Percentiles rank a stretch among this genome's conserved stretches.
Evolutionary conservation across 768 basidiomycete genomes (phyloP).

Genomic region (Mycena olivaceomarginata): DNA sequence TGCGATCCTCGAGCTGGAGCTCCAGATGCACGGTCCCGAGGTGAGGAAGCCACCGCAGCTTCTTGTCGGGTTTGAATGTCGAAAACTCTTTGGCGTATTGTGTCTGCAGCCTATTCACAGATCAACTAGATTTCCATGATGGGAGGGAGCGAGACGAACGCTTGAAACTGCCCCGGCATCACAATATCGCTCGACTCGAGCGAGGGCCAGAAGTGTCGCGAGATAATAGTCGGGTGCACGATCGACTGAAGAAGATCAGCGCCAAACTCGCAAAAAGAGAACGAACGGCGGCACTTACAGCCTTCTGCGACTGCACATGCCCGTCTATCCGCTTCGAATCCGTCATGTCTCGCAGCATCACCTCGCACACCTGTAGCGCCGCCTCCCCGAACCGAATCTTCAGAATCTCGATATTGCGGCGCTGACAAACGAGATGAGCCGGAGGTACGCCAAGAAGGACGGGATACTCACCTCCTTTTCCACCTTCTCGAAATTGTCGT

Average conservation of each 20-base stretch:
- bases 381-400: conserved; percentile 97
- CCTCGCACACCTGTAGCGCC: conserved; percentile 95
- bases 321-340: conserved; percentile 94
- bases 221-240: conserved; percentile 94
- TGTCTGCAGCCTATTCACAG: conserved; percentile 76
- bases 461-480: conserved; percentile 74
- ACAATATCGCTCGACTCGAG: conserved; percentile 82
- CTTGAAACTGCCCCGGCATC: conserved; percentile 91
- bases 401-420: conserved; percentile 93
- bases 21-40: conserved; percentile 90
- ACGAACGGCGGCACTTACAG: conserved; percentile 63
- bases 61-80: conserved; percentile 95
- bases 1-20: conserved; percentile 89
- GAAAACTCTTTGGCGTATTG: conserved; percentile 86
- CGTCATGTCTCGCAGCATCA: conserved; percentile 98
- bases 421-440: conserved; percentile 64
- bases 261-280: neutral
- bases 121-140: neutral
- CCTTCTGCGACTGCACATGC: conserved; percentile 86
- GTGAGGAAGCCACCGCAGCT: conserved; percentile 91
- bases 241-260: conserved; percentile 67
- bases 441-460: neutral
- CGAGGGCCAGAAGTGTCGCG: conserved; percentile 96
- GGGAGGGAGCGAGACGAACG: conserved; percentile 66
- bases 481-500: conserved; percentile 87